Base-by-base conservation (phyloP, 2,329 filamentous ascomycete genomes). In the Fusarium albosuccineum region DNA sequence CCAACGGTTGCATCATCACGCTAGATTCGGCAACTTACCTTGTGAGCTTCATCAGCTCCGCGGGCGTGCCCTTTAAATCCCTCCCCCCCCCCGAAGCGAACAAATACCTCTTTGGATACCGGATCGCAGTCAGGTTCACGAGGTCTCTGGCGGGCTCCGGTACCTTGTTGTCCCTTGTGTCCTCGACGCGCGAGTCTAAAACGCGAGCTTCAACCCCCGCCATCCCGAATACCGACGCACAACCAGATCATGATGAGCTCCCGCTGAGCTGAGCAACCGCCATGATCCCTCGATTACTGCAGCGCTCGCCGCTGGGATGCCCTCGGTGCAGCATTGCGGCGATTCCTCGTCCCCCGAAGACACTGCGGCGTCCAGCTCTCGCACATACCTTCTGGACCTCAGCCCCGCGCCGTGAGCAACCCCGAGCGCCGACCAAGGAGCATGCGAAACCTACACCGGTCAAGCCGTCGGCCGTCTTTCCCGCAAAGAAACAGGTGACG, bases 211-310 rank as follows among this genome's bases (percentile, higher is more conserved):
- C 30, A 13, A 54, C 45, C 71, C 71, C 72, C 53, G 71, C 64
- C 36, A 73, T 71, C 42, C 63, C 70, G 62, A 64, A 58, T 53
- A 33, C 57, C 68, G 60, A 71, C 37, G 46, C 29, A 9, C 49
- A 37, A 53, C 65, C n/a, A 22, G 14, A 40, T 60, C 69, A 73
- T 71, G 60, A 77, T 73, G 73, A 68, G 64, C 69, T 73, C 64
- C 60, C 60, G 37, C 62, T 62, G 64, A 68, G 57, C 68, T 71
- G 55, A 71, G 66, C 50, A 65, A 53, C 60, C 57, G 75, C 67
- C 44, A 80, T 81, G 78, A 78, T 80, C 58, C 70, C 77, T 61
- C 76, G 78, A 75, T 68, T 80, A 49, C 62, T 78, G 7, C 67
- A 70, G 45, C 75, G 78, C 58, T 70, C 75, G 53, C 62, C 76